Percentiles rank a stretch among this genome's conserved stretches.
Conservation (phyloP, 2,329 filamentous ascomycete genomes). For the Sporothrix globosa region DNA sequence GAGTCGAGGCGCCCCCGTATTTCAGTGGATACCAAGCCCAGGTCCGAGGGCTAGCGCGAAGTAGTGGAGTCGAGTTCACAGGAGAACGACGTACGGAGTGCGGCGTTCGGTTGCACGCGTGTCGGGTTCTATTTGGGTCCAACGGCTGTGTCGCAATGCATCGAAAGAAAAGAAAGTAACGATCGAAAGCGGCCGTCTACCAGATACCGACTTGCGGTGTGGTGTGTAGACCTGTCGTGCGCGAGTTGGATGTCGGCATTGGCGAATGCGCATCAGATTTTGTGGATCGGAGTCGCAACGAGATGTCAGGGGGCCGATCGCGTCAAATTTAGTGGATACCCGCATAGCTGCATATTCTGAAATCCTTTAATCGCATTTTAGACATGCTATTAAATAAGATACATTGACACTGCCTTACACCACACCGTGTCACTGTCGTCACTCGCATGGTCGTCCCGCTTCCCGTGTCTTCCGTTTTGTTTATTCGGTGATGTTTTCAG, state of each 20-base stretch:
- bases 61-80: background rate
- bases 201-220: background rate
- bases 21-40: slow-evolving; percentile 9
- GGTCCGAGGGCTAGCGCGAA: background rate
- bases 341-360: too few species aligned
- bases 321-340: background rate
- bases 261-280: slow-evolving; percentile 10
- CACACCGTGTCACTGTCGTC: too few species aligned
- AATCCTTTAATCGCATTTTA: too few species aligned
- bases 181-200: background rate
- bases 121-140: background rate
- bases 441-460: too few species aligned
- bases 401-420: too few species aligned
- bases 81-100: background rate
- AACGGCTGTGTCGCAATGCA: background rate
- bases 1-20: background rate
- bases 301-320: background rate
- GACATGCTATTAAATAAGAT: too few species aligned
- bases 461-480: too few species aligned
- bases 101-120: background rate
- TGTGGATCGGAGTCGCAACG: slow-evolving; percentile 3
- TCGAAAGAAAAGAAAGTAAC: background rate
- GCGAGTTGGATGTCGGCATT: background rate
- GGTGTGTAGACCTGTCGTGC: background rate
- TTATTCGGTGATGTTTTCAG: too few species aligned